phyloP scores from a whole-genome alignment of 2,329 filamentous ascomycete genomes.

The Arthrobotrys musiformis region DNA sequence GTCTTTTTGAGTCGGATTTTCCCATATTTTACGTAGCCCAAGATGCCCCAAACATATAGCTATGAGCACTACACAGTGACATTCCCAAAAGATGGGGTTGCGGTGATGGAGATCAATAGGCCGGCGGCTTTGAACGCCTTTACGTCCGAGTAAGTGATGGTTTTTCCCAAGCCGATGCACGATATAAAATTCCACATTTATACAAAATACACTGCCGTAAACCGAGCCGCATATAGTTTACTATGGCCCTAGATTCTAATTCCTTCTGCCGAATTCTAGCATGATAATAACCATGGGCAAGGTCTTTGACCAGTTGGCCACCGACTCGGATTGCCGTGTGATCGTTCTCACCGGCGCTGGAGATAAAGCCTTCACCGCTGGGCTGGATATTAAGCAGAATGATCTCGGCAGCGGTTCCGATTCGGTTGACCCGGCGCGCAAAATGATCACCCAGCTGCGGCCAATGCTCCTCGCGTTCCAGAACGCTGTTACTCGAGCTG shows the following conservation, averaged over 20 bases:
- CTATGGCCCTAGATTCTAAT: background rate
- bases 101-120: conserved; percentile 92
- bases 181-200: too few relatives aligned
- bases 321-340: conserved; percentile 77
- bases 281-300: conserved; percentile 86
- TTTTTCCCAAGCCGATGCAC: background rate
- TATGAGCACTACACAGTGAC: conserved; percentile 78
- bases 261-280: conserved; percentile 58
- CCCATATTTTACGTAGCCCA: background rate
- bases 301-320: conserved; percentile 78
- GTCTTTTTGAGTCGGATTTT: conserved; percentile 24
- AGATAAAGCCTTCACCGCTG: conserved; percentile 83
- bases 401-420: conserved; percentile 63
- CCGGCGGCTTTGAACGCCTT: conserved; percentile 90
- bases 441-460: conserved; percentile 69
- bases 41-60: conserved; percentile 48
- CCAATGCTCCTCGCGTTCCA: conserved; percentile 83
- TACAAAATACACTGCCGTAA: background rate
- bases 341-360: conserved; percentile 84
- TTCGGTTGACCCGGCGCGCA: conserved; percentile 72
- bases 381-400: conserved; percentile 79
- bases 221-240: background rate
- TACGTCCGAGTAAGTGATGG: conserved; percentile 69
- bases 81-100: conserved; percentile 77
- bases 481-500: conserved; percentile 77